Evolutionary conservation across 345 rosid genomes (phyloP), one percentile per base, ranked within the genome.

Genomic region (Lepidium africanum): DNA sequence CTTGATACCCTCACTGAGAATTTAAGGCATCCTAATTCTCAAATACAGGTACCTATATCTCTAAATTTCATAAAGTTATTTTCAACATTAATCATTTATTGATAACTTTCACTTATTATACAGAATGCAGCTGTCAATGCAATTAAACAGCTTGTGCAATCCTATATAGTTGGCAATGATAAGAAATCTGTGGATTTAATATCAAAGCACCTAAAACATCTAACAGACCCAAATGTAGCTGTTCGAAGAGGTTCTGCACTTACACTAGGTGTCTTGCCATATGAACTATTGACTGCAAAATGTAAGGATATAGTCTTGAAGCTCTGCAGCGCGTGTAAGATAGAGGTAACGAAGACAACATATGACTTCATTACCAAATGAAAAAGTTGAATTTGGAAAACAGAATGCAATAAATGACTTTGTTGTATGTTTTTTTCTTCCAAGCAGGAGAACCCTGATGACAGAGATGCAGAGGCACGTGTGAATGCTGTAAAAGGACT

Each of bases 401-500:
- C 0, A 27, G 6, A 27, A 2, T 27, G 4, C 32, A 27, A 4
- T 27, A 27, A 27, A 4, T 27, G 32, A 27, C 32, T 27, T 27
- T 4, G 5, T 4, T 27, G 32, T 5, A 5, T 27, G 1, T 27
- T 27, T 0, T n/a, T 27, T 27, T 27, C 32, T 0, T 27, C 6
- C 32, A 27, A 27, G 32, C 32, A 25, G 97, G 91, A 73, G 58
- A 87, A 86, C 67, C 90, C 92, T 40, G 97, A 93, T 66, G 89
- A 87, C 60, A 86, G 99, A 76, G 97, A 94, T 83, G 92, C 87
- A 71, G 97, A 94, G 82, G 99, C 99, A 61, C 85, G 97, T 19
- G 88, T 86, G 70, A 91, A 88, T 83, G 89, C 99, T 70, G 87
- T 94, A 66, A 91, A 80, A 72, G 99, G 97, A 78, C 92, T 91